Evolutionary conservation across 2,329 filamentous ascomycete species (phyloP), one percentile per base, ranked within the genome.

Genomic region (Talaromyces albobiverticillius): DNA sequence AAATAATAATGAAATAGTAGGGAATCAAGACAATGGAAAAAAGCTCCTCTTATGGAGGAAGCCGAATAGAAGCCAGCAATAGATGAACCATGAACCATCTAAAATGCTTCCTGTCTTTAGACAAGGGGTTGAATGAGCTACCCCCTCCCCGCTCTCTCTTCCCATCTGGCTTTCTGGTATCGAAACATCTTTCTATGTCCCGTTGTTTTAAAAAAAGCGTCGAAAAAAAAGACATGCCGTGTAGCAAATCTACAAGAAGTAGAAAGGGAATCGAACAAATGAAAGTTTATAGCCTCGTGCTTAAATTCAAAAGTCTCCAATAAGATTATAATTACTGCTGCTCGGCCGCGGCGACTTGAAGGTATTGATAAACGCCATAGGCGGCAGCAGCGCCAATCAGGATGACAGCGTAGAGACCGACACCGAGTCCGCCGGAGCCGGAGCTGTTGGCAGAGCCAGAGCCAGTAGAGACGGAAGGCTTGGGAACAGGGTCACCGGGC

Each of bases 351-450:
- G 48, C 48, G 46, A 51, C 45, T 79, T 93, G 85, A 64, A 95
- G 73, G 79, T 94, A 95, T 75, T 92, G 87, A 81, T 93, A 96
- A 65, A 82, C 89, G 64, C 82, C 82, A 77, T 90, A 97, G 60
- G 89, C 90, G 59, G 84, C 72, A 46, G 84, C 79, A 62, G 87
- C 92, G 64, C 90, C 90, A 61, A 93, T 70, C 62, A 95, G 79
- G 65, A 96, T 73, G 63, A 95, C 64, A 57, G 85, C 88, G 77
- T 96, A 96, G 64, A 95, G 79, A 57, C 86, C 89, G 61, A 95
- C 78, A 66, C 91, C 89, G 56, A 91, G 60, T 77, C 75, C 62
- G 77, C 74, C 56, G 48, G 63, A 60, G 46, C 60, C 53, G 51
- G 59, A 47, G 55, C 64, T 56, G 59, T 61, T 55, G 51, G 66